phyloP scores from a whole-genome alignment of 2,329 filamentous ascomycete species.

The Lachnellula willkommii region DNA sequence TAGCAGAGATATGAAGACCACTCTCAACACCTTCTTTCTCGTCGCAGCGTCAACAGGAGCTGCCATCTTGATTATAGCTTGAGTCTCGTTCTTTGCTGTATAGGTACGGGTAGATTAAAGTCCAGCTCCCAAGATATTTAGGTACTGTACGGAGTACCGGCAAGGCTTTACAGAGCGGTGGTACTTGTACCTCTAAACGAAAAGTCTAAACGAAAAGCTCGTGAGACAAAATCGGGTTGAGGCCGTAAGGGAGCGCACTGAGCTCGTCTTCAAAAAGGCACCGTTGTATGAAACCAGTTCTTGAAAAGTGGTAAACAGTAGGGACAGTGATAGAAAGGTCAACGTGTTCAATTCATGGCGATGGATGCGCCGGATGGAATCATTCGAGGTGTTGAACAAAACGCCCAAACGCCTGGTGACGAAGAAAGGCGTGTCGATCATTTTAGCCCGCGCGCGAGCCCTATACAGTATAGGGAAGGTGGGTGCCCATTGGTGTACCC shows the following conservation, averaged over 20 bases:
- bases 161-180: no score
- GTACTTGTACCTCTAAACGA: no score
- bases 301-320: neutral
- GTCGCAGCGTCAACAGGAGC: constrained; percentile 44
- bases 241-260: neutral
- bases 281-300: neutral
- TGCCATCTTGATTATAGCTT: constrained; percentile 22
- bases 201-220: no score
- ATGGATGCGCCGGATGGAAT: neutral
- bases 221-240: neutral
- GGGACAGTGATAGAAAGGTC: constrained; percentile 4
- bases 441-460: no score
- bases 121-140: neutral
- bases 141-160: neutral
- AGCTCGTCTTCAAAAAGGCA: neutral
- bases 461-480: no score
- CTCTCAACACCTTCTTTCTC: constrained; percentile 77
- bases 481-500: neutral
- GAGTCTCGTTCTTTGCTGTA: neutral
- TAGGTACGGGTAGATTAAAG: neutral
- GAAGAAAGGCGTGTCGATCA: neutral
- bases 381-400: neutral
- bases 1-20: constrained; percentile 83
- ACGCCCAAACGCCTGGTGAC: neutral
- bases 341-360: neutral